Evolutionary conservation across 1,139 yeast species (phyloP).

Genomic region (Pichia sp.): DNA sequence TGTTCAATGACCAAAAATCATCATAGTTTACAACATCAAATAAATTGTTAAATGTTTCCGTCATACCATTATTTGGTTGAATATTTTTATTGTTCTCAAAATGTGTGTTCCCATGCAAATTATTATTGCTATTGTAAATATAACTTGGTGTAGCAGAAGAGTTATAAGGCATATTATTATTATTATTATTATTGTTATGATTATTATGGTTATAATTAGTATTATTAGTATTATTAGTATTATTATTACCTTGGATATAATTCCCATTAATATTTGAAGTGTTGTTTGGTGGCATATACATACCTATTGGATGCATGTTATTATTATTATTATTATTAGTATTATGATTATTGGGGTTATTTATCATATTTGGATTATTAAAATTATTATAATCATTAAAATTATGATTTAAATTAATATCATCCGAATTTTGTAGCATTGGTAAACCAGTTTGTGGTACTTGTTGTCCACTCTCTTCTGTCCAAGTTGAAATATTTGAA

Average conservation of each 20-base stretch:
- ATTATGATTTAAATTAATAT: not conserved
- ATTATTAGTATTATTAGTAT: not conserved
- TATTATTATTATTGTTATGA: not conserved
- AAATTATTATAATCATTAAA: not conserved
- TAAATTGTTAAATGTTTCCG: conserved; percentile 17
- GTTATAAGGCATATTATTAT: not conserved
- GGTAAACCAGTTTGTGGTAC: conserved; percentile 30
- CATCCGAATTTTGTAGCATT: conserved; percentile 18
- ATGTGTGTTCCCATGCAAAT: not conserved
- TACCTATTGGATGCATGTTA: not conserved
- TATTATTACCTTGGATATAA: not conserved
- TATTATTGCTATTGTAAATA: too few relatives aligned
- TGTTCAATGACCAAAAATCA: conserved; percentile 39
- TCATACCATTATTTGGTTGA: conserved; percentile 1
- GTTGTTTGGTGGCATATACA: too few relatives aligned
- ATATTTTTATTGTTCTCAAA: not conserved
- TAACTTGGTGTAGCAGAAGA: too few relatives aligned
- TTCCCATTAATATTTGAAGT: too few relatives aligned
- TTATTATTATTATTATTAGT: not conserved
- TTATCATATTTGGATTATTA: not conserved
- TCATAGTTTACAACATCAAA: conserved; percentile 19
- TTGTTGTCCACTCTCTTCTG: conserved; percentile 39
- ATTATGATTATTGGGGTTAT: not conserved
- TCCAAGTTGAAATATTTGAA: conserved; percentile 56
- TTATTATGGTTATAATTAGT: conserved; percentile 1